phyloP scores from a whole-genome alignment of 1,139 yeast genomes.

The Hansenula lynferdii region DNA sequence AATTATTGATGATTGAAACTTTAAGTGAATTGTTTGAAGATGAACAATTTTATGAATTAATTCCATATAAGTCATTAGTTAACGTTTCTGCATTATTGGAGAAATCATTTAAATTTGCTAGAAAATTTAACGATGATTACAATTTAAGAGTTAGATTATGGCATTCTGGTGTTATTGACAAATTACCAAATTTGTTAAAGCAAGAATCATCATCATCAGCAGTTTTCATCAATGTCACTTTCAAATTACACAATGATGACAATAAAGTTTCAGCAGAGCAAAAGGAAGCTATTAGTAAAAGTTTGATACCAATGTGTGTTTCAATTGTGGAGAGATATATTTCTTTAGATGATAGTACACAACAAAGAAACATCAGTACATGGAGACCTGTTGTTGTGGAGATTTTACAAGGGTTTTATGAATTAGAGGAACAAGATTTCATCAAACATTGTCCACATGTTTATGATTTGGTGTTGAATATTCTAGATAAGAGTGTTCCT shows the following conservation, averaged over 20 bases:
- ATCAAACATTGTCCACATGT: slow-evolving; percentile 54
- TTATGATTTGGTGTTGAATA: slow-evolving; percentile 61
- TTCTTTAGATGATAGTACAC: slow-evolving; percentile 66
- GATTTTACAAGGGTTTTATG: slow-evolving; percentile 75
- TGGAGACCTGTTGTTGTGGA: slow-evolving; percentile 94
- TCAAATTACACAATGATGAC: slow-evolving; percentile 71
- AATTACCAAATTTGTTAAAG: slow-evolving; percentile 83
- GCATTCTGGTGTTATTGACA: slow-evolving; percentile 90
- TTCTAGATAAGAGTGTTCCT: slow-evolving; percentile 66
- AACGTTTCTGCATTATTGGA: slow-evolving; percentile 56
- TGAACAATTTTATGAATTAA: slow-evolving; percentile 59
- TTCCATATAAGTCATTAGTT: slow-evolving; percentile 63
- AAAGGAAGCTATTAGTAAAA: slow-evolving; percentile 30
- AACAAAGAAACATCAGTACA: slow-evolving; percentile 74
- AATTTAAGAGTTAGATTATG: slow-evolving; percentile 81
- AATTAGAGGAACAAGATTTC: slow-evolving; percentile 76
- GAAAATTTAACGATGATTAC: slow-evolving; percentile 82
- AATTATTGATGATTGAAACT: slow-evolving; percentile 82
- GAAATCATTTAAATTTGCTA: slow-evolving; percentile 75
- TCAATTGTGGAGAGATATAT: slow-evolving; percentile 67
- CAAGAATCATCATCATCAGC: slow-evolving; percentile 93
- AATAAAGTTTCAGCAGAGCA: slow-evolving; percentile 28
- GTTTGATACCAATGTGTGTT: slow-evolving; percentile 66
- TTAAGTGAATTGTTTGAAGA: slow-evolving; percentile 71
- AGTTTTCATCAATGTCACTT: slow-evolving; percentile 75